phyloP scores from a whole-genome alignment of 257 asterid genomes.

The Vinca minor region DNA sequence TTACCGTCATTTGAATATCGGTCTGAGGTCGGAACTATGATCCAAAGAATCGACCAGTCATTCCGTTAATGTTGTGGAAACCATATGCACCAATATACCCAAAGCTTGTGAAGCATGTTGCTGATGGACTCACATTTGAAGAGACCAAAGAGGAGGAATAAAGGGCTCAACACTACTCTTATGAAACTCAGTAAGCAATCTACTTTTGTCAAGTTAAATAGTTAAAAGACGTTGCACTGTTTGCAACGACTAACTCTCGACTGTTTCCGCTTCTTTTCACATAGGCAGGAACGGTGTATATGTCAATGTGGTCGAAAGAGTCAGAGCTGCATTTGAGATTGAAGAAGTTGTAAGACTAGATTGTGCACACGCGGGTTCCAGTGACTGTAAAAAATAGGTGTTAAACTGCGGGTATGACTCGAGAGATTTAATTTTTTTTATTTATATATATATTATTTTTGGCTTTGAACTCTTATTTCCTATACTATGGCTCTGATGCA shows the following conservation, averaged over 20 bases:
- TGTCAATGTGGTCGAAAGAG: slow-evolving; percentile 64
- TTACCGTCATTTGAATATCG: slow-evolving; percentile 53
- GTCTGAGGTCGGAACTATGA: slow-evolving; percentile 73
- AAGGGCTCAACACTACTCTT: slow-evolving; percentile 61
- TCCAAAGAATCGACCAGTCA: slow-evolving; percentile 35
- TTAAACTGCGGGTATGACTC: slow-evolving; percentile 65
- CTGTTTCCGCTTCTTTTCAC: slow-evolving; percentile 11
- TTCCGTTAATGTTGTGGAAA: slow-evolving; percentile 78
- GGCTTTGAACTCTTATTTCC: neutral
- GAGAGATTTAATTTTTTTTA: too few species aligned
- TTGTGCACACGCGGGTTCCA: slow-evolving; percentile 67
- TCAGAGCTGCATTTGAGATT: slow-evolving; percentile 63
- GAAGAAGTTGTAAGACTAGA: slow-evolving; percentile 71
- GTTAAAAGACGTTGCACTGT: neutral
- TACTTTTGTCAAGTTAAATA: neutral
- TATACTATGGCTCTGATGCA: slow-evolving; percentile 18
- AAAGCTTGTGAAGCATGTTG: slow-evolving; percentile 75
- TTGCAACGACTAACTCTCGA: slow-evolving; percentile 5
- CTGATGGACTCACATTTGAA: slow-evolving; percentile 73
- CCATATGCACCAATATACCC: slow-evolving; percentile 80
- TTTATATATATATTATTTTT: neutral
- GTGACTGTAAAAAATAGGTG: slow-evolving; percentile 91
- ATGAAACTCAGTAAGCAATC: slow-evolving; percentile 63
- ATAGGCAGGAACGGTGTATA: slow-evolving; percentile 90
- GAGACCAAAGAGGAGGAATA: slow-evolving; percentile 71